Percentiles rank a stretch among this genome's conserved stretches.
These are phyloP conservation scores for Aspergillus terreus DNA, from an alignment of 2,329 filamentous ascomycete genomes.

Conservation along the genomic window DNA sequence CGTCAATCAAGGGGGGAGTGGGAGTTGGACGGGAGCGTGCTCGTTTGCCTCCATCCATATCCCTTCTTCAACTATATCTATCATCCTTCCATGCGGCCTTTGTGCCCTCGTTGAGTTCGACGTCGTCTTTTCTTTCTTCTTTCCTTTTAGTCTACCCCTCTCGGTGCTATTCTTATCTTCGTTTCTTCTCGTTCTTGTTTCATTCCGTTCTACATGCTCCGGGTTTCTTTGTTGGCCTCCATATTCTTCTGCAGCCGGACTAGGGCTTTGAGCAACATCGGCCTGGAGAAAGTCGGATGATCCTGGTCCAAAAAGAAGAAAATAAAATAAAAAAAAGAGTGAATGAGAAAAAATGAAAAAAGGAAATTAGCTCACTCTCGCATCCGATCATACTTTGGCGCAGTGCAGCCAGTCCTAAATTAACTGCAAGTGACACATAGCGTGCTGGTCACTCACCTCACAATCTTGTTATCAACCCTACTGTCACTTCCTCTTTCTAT, in stretches of 20 bases:
- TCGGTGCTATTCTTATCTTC: neutral
- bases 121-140: neutral
- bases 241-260: neutral
- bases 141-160: slow-evolving; percentile 1
- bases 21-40: neutral
- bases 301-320: neutral
- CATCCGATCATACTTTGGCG: neutral
- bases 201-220: neutral
- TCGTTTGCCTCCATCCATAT: slow-evolving; percentile 4
- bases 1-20: slow-evolving; percentile 6
- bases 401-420: neutral
- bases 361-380: neutral
- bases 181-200: neutral
- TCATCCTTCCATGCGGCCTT: slow-evolving; percentile 5
- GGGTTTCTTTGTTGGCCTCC: neutral
- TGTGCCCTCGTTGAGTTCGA: neutral
- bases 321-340: neutral
- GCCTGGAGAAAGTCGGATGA: neutral
- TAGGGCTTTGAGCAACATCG: neutral
- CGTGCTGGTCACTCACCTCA: neutral
- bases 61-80: slow-evolving; percentile 11
- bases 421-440: neutral
- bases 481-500: neutral
- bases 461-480: neutral
- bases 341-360: neutral